Base-by-base conservation (phyloP, 768 basidiomycete genomes). In the Mycena floridula region DNA sequence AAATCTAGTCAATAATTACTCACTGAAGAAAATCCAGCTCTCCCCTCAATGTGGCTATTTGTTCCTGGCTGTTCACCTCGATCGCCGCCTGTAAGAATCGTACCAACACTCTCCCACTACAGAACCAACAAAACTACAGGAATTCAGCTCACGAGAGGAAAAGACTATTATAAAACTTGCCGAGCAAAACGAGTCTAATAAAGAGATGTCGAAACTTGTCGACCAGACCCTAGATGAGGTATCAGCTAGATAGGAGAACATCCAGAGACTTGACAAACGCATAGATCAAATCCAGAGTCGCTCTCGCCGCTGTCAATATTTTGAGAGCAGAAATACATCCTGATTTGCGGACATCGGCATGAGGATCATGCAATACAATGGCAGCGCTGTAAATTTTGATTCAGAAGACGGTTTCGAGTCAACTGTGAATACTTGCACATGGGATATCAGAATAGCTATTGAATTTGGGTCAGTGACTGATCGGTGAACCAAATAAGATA, bases 351-450 rank as follows among this genome's bases (percentile, higher is more conserved):
- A 83, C 67, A 47, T 77, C 74, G 15, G 85, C 84, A 54, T 87
- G 85, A 3, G 85, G 83, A 50, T 89, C 87, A 52, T 89, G 87
- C 32, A 89, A 62, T 16, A 87, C 66, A 42, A 89, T 82, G 12
- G 66, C 76, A 5, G 82, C 76, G 11, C 87, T 89, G 50, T 4
- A 21, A 44, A 46, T 70, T 36, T n/a, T n/a, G 72, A 50, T 47
- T 70, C 71, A 21, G 72, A 62, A 2, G 66, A 61, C 46, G 45
- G 44, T 16, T 52, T 54, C 25, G 9, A 35, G 39, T 20, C 23
- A 9, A n/a, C n/a, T 42, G 40, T 5, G 43, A 26, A 15, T 11
- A 59, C 65, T 27, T 48, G 66, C 67, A 60, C 57, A 44, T 66
- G 58, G 9, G 57, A 52, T 11, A 62, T 54, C 16, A 64, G 40